Evolutionary conservation across 1,284 basidiomycete genomes (phyloP), one percentile per base, ranked within the genome.

Genomic region (Pseudozyma sp.): DNA sequence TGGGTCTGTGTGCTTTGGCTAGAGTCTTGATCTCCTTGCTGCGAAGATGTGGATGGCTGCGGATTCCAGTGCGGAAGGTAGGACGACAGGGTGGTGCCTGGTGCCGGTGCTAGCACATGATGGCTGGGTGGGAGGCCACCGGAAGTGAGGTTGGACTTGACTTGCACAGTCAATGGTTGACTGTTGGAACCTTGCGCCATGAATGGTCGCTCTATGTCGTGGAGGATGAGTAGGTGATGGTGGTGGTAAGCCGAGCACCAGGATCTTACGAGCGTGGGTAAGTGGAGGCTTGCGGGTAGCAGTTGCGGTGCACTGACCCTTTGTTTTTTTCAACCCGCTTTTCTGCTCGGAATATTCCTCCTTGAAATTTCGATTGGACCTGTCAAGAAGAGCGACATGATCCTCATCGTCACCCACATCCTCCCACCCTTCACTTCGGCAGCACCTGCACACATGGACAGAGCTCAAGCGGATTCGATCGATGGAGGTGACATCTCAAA

Each of bases 91-190:
- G 72, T 71, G 17, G 72, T 71, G 10, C 72, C 72, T 11, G 63
- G 63, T n/a, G 72, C 64, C 1, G 72, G 72, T 11, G 72, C 68
- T 29, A 75, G 64, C 5, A 75, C 72, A 44, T 75, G 72, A 24
- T 75, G 72, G 46, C 59, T 67, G 3, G 69, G 69, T 3, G 63
- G 53, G 9, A 66, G 46, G 24, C 58, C 62, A 40, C 62, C 59
- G n/a, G 24, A 34, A 6, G 60, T 48, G 16, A 48, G 29, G 48
- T 59, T 42, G 39, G 45, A 39, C 48, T 64, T 69, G 55, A 69
- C 37, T 17, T 55, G n/a, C 2, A 52, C 60, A 10, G 37, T 33
- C 53, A 69, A 44, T 4, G 60, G 67, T 31, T 44, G 33, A 35
- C 29, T 30, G 24, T 34, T 1, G 13, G 47, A 39, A 17, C 17